Base-by-base conservation (phyloP, 139 green algal species). In the Chloropicon primus region DNA sequence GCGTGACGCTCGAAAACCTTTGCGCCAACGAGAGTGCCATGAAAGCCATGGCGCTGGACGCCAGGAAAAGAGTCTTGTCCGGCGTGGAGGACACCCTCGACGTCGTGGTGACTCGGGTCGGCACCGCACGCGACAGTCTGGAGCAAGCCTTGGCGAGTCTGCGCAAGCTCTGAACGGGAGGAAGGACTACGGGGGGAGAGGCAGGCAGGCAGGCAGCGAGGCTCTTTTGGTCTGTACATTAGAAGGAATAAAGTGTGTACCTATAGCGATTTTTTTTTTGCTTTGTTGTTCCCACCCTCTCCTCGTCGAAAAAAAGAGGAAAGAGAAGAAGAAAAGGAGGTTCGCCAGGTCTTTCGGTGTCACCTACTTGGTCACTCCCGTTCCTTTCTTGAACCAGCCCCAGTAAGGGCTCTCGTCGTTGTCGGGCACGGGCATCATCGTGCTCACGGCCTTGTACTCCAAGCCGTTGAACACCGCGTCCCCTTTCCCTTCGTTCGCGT, bases 391-490 rank as follows among this genome's bases (percentile, higher is more conserved):
- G 41, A 62, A 62, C 41, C 41, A 62, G 17, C 41, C 41, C 41
- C 41, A 62, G 41, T 62, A 62, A 5, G 41, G 41, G 41, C 17
- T 62, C 41, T 62, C 41, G 17, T 62, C 41, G 41, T 62, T 62
- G 10, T 62, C 41, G 41, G 41, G 41, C 22, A 82, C 79, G 5
- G 79, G 79, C 53, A 76, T 75, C 71, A 62, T 72, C 71, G 75
- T 82, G 76, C 79, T 78, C 53, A 82, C 79, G 1, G 79, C 26
- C 27, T 74, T 27, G 76, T 82, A 82, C 73, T 71, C 75, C 22
- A 82, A 28, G 27, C 72, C 73, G 23, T 80, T 80, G 74, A 74
- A 81, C 1, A 75, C 79, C 0, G 79, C 74, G 2, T 82, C 79
- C 17, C 79, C 79, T 0, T 77, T 77, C 21, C 79, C 79, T 41